Percentiles rank a stretch among this genome's conserved stretches.
These are phyloP conservation scores for Camelina neglecta DNA, from an alignment of 345 rosid species.

Conservation along the genomic window DNA sequence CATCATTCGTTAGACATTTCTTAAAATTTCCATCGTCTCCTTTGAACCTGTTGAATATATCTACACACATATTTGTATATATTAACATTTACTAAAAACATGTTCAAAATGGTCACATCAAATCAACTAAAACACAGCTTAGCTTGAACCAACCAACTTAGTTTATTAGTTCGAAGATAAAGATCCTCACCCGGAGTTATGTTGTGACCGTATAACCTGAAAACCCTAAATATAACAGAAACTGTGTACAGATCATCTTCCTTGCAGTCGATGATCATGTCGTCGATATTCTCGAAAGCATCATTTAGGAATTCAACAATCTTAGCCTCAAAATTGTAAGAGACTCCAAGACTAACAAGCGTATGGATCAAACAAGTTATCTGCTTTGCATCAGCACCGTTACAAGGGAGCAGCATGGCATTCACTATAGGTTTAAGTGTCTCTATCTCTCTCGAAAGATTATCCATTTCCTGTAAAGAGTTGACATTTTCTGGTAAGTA, in stretches of 20 bases:
- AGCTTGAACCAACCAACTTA: background rate
- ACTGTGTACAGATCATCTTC: background rate
- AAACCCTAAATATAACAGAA: background rate
- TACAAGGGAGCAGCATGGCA: background rate
- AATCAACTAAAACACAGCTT: background rate
- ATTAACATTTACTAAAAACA: no score
- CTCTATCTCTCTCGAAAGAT: background rate
- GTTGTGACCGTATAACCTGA: background rate
- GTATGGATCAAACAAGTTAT: background rate
- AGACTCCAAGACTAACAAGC: background rate
- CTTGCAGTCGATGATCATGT: background rate
- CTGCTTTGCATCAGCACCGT: background rate
- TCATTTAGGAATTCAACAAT: background rate
- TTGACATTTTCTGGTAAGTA: background rate
- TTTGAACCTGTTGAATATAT: background rate
- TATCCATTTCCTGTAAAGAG: background rate
- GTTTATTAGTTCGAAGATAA: background rate
- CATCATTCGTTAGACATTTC: background rate
- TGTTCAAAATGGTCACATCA: background rate
- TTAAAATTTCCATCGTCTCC: background rate
- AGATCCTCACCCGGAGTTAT: background rate
- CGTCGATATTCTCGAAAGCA: background rate
- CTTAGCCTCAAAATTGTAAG: background rate
- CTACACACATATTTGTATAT: background rate
- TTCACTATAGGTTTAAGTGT: background rate